Evolutionary conservation across 169 alveolate genomes (phyloP).

Genomic region (Toxoplasma gondii): DNA sequence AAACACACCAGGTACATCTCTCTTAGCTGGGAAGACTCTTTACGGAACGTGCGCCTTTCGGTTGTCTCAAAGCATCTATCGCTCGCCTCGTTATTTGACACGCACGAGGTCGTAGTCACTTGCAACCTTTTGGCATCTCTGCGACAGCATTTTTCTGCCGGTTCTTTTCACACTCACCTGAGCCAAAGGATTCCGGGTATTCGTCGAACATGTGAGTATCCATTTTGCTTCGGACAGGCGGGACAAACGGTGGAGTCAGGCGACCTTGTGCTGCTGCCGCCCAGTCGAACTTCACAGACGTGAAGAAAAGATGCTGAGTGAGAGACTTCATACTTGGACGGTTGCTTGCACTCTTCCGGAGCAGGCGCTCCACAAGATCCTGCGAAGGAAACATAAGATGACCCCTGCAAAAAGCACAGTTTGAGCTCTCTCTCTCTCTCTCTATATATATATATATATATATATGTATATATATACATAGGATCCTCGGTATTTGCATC

Average conservation of each 20-base stretch:
- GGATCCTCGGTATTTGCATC: background rate
- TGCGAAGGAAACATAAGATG: background rate
- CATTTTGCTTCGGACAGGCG: background rate
- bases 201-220: slow-evolving; percentile 41
- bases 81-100: background rate
- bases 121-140: background rate
- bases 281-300: slow-evolving; percentile 6
- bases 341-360: background rate
- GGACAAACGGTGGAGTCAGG: slow-evolving; percentile 13
- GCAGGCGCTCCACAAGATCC: slow-evolving; percentile 10
- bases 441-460: background rate
- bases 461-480: background rate
- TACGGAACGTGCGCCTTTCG: background rate
- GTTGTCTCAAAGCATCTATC: background rate
- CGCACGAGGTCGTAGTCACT: background rate
- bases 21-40: background rate
- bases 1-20: background rate
- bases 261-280: slow-evolving; percentile 11
- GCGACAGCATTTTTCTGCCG: background rate
- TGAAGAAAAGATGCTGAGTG: background rate
- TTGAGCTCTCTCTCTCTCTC: background rate
- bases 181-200: background rate
- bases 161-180: background rate
- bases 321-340: background rate
- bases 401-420: background rate